Evolutionary conservation across 2,329 filamentous ascomycete species (phyloP).

Genomic region (Chrysoporthe cubensis): DNA sequence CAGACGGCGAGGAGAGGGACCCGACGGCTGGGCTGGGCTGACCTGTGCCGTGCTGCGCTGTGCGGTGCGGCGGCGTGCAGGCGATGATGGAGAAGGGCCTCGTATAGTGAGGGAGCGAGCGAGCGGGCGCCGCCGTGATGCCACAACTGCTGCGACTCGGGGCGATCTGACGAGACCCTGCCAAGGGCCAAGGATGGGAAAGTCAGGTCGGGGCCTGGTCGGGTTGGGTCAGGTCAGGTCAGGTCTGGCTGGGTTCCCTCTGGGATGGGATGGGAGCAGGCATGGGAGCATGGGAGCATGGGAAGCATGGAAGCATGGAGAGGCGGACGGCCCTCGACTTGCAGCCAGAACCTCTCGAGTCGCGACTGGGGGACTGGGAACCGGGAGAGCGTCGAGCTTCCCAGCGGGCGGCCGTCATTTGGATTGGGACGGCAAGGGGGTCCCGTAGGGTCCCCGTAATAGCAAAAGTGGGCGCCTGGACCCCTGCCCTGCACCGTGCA

Average conservation of each 20-base stretch:
- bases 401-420: not conserved
- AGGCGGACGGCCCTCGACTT: too few relatives aligned
- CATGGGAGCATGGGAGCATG: too few relatives aligned
- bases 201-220: not conserved
- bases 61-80: not conserved
- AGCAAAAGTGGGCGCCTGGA: constrained; percentile 7
- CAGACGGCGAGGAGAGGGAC: not conserved
- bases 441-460: constrained; percentile 11
- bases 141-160: not conserved
- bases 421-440: not conserved
- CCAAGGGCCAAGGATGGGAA: not conserved
- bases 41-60: constrained; percentile 1
- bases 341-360: too few relatives aligned
- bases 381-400: too few relatives aligned
- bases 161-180: constrained; percentile 3
- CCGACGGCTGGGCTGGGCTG: constrained; percentile 3
- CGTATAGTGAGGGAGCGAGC: not conserved
- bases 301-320: too few relatives aligned
- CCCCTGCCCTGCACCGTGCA: constrained; percentile 5
- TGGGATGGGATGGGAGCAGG: too few relatives aligned
- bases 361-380: too few relatives aligned
- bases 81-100: not conserved
- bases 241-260: not conserved
- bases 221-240: not conserved
- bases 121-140: not conserved